These are phyloP conservation scores for Fusarium longipes DNA, from an alignment of 2,329 filamentous ascomycete species.

Conservation along the genomic window DNA sequence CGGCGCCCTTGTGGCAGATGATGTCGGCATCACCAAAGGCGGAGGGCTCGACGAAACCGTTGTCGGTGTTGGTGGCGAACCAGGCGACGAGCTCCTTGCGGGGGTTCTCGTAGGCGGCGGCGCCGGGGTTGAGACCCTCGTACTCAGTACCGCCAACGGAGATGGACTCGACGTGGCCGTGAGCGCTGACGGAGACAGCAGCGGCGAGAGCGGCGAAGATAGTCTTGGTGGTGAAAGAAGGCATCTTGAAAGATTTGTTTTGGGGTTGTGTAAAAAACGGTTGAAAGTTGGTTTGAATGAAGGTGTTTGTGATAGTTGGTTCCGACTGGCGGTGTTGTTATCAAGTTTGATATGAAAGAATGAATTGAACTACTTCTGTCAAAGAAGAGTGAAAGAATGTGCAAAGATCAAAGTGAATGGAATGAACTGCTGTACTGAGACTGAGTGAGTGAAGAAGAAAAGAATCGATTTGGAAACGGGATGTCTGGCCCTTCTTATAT, in stretches of 20 bases:
- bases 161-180: constrained; percentile 47
- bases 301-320: constrained; percentile 4
- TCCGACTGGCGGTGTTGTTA: constrained; percentile 42
- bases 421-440: constrained; percentile 47
- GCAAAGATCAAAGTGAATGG: constrained; percentile 46
- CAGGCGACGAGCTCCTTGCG: constrained; percentile 51
- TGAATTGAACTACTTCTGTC: constrained; percentile 49
- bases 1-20: constrained; percentile 59
- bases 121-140: constrained; percentile 10
- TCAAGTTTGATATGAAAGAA: constrained; percentile 22
- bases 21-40: constrained; percentile 56
- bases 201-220: constrained; percentile 44
- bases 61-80: constrained; percentile 57
- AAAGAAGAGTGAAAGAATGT: constrained; percentile 47
- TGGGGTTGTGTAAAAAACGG: constrained; percentile 7
- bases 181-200: constrained; percentile 44
- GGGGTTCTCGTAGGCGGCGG: constrained; percentile 35
- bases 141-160: constrained; percentile 44
- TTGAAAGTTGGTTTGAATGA: constrained; percentile 10
- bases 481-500: constrained; percentile 37
- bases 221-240: constrained; percentile 45
- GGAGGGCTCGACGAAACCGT: constrained; percentile 62
- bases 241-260: constrained; percentile 39
- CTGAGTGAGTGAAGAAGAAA: constrained; percentile 32
- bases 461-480: neutral